A percentile compares a stretch with the other conserved stretches of the same genome.
These are phyloP conservation scores for Peltaster fructicola DNA, from an alignment of 2,329 filamentous ascomycete genomes.

Conservation along the genomic window DNA sequence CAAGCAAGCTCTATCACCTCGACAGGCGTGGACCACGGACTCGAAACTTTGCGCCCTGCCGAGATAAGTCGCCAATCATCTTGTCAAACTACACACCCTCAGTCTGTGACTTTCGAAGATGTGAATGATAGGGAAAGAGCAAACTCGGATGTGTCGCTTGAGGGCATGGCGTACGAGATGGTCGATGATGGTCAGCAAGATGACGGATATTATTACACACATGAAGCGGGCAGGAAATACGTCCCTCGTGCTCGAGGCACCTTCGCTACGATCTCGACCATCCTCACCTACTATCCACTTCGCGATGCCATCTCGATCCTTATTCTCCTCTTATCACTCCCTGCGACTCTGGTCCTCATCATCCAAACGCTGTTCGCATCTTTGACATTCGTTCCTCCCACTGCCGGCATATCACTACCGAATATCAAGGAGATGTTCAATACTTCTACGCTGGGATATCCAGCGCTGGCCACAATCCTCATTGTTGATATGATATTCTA, in stretches of 20 bases:
- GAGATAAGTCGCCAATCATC: too few species aligned
- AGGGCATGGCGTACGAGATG: slow-evolving; percentile 20
- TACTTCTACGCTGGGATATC: slow-evolving; percentile 58
- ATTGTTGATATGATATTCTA: slow-evolving; percentile 74
- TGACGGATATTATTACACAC: slow-evolving; percentile 22
- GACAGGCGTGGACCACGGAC: slow-evolving; percentile 1
- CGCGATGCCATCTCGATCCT: slow-evolving; percentile 93
- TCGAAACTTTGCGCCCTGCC: too few species aligned
- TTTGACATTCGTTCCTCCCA: slow-evolving; percentile 75
- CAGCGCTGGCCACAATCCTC: slow-evolving; percentile 67
- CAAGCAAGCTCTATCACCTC: slow-evolving; percentile 12
- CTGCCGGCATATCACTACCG: slow-evolving; percentile 45
- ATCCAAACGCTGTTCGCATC: slow-evolving; percentile 87
- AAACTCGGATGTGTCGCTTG: slow-evolving; percentile 26
- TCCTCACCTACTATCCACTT: slow-evolving; percentile 75
- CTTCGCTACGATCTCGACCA: slow-evolving; percentile 63
- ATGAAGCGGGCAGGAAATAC: slow-evolving; percentile 34
- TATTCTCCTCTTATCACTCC: slow-evolving; percentile 85
- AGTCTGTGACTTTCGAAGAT: slow-evolving; percentile 3
- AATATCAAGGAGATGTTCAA: slow-evolving; percentile 87
- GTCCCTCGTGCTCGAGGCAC: slow-evolving; percentile 54
- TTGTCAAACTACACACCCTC: too few species aligned
- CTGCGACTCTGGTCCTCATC: slow-evolving; percentile 69
- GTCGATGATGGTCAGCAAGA: slow-evolving; percentile 12
- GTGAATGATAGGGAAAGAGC: slow-evolving; percentile 20